These are phyloP conservation scores for Umbelopsis isabellina DNA, from an alignment of 192 early-diverging fungal species.

Conservation along the genomic window DNA sequence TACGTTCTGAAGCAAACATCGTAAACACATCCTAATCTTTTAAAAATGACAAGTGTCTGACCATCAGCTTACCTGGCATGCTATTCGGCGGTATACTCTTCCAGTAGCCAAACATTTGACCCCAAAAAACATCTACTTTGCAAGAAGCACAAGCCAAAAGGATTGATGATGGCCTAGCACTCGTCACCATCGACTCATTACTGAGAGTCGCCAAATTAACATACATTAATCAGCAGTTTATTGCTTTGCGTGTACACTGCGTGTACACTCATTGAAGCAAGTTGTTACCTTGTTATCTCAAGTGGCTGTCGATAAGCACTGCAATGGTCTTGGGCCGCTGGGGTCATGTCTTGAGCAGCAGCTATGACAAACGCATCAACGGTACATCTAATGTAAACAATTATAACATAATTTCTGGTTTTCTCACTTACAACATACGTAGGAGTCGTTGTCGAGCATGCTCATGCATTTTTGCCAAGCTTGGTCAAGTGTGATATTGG, in stretches of 20 bases:
- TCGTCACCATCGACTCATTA: neutral
- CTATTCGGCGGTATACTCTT: neutral
- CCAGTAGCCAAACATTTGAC: constrained; percentile 5
- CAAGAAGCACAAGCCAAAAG: constrained; percentile 4
- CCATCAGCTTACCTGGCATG: neutral
- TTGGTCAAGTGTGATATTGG: neutral
- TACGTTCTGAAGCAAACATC: neutral
- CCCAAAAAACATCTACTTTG: constrained; percentile 11
- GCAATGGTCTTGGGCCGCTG: constrained; percentile 5
- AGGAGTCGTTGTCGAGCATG: neutral
- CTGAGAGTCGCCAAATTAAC: neutral
- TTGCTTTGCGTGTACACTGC: no score
- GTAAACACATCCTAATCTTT: neutral
- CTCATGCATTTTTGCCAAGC: constrained; percentile 8
- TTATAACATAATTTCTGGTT: neutral
- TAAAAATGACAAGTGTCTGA: no score
- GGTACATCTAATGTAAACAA: neutral
- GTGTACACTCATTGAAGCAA: no score
- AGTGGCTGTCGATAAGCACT: constrained; percentile 6
- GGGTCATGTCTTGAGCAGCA: neutral
- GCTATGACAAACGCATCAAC: neutral
- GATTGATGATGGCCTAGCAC: neutral
- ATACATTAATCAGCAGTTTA: neutral
- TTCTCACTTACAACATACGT: neutral
- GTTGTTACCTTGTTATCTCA: neutral